Evolutionary conservation across 2,329 filamentous ascomycete species (phyloP), one percentile per base, ranked within the genome.

Genomic region (Grosmannia huntii): DNA sequence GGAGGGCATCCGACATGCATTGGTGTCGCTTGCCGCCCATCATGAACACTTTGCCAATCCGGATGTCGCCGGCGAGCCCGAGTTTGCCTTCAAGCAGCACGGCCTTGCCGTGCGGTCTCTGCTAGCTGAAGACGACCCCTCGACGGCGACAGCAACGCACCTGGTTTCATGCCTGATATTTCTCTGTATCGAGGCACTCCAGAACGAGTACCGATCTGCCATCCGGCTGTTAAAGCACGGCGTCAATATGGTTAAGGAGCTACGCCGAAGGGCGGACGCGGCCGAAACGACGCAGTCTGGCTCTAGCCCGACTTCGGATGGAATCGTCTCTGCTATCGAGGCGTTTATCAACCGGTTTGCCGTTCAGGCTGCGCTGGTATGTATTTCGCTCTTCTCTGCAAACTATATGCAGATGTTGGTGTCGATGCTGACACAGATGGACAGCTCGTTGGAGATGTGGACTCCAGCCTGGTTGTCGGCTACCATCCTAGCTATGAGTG

Each of bases 111-210:
- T 61, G n/a, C 25, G 53, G 36, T 41, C 51, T 16, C 36, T 61
- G 44, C 21, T 58, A 27, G 46, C 38, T 1, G 46, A 49, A 14
- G 56, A 56, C 10, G 57, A 50, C 11, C 53, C 53, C 4, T 25
- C 46, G 19, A n/a, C 53, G 16, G 52, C 57, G 2, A 53, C 60
- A 5, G 31, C 51, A 4, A 55, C 58, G 5, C 60, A 62, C 36
- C 53, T 59, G 1, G 59, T 60, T 14, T 62, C 60, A 6, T 62
- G 60, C 19, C n/a, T 62, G 5, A 58, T 62, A 4, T 62, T 60
- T 10, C 57, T 60, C n/a, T 60, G 60, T 31, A 60, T 59, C 10
- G 58, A 62, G 36, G 56, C 60, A 0, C 57, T 62, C 41, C 61
- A 59, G 19, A 56, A 59, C 33, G 57, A 60, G 46, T 44, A 59